Percentiles rank a stretch among this genome's conserved stretches.
Conservation (phyloP, 202 grass and related monocot genomes). For the Eragrostis tef region DNA sequence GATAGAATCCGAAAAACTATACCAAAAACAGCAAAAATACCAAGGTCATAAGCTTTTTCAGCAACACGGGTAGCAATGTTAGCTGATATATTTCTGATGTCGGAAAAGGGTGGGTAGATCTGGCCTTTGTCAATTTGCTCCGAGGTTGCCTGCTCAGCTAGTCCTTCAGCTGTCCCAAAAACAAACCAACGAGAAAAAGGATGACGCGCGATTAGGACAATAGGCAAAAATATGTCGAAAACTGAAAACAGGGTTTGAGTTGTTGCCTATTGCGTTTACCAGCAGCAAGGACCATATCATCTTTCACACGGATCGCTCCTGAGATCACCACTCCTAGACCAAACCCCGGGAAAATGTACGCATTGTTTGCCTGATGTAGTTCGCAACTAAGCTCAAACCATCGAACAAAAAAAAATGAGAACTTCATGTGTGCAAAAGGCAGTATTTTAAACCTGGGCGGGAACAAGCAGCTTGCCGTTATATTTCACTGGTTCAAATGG, state of each 20-base stretch:
- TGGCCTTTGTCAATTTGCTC: slow-evolving; percentile 75
- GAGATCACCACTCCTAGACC: slow-evolving; percentile 73
- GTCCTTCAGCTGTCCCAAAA: slow-evolving; percentile 63
- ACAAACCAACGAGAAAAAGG: background rate
- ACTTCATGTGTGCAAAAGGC: too few species aligned
- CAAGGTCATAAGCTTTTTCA: slow-evolving; percentile 76
- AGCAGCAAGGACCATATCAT: slow-evolving; percentile 89
- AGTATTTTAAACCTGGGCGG: slow-evolving; percentile 55
- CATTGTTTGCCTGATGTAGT: slow-evolving; percentile 70
- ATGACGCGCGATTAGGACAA: slow-evolving; percentile 30
- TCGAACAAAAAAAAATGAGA: background rate
- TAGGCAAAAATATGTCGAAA: background rate
- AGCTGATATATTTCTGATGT: slow-evolving; percentile 84
- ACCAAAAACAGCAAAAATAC: slow-evolving; percentile 33
- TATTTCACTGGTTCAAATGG: slow-evolving; percentile 84
- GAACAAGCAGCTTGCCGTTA: slow-evolving; percentile 52
- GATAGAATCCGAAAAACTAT: background rate
- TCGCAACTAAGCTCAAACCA: background rate
- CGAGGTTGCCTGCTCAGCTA: slow-evolving; percentile 68
- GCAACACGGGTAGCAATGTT: slow-evolving; percentile 67
- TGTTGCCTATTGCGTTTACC: slow-evolving; percentile 57
- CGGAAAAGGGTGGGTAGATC: slow-evolving; percentile 79
- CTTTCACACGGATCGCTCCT: slow-evolving; percentile 63
- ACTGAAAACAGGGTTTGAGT: background rate
- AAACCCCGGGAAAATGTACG: slow-evolving; percentile 83